Conservation (phyloP, 2,329 filamentous ascomycete species). For the Chaetoscypha palmicola region DNA sequence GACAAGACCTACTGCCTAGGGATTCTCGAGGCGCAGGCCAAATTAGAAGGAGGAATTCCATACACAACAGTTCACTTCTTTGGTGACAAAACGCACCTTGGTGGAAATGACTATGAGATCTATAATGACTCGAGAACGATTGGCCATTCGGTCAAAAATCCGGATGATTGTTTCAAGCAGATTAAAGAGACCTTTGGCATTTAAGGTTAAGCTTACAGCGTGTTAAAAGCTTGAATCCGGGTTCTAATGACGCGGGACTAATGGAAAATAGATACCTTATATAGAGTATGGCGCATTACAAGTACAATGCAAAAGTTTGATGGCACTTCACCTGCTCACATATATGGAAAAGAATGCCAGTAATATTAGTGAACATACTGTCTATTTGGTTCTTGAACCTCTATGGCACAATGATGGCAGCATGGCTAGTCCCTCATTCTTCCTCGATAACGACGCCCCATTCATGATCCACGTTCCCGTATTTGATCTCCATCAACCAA, state of each 20-base stretch:
- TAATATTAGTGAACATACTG: too few species aligned
- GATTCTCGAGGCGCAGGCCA: conserved; percentile 76
- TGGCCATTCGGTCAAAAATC: conserved; percentile 75
- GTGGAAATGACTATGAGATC: conserved; percentile 96
- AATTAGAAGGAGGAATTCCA: conserved; percentile 59
- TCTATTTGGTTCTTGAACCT: too few species aligned
- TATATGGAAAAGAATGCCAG: too few species aligned
- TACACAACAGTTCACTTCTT: conserved; percentile 96
- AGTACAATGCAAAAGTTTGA: too few species aligned
- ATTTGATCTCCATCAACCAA: conserved; percentile 67
- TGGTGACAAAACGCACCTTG: conserved; percentile 86
- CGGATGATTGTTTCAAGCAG: conserved; percentile 73
- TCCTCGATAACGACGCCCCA: conserved; percentile 65
- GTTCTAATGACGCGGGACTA: neutral
- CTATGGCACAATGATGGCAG: too few species aligned
- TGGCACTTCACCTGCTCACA: too few species aligned
- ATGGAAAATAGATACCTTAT: conserved; percentile 2
- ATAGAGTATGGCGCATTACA: conserved; percentile 1
- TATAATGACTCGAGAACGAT: conserved; percentile 73
- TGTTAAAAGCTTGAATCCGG: too few species aligned
- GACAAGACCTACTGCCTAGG: conserved; percentile 96
- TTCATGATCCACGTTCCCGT: conserved; percentile 58
- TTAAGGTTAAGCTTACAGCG: conserved; percentile 33
- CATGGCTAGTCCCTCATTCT: too few species aligned
- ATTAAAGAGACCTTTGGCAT: conserved; percentile 76